phyloP scores from a whole-genome alignment of 169 alveolate genomes.

The Ichthyophthirius multifiliis region DNA sequence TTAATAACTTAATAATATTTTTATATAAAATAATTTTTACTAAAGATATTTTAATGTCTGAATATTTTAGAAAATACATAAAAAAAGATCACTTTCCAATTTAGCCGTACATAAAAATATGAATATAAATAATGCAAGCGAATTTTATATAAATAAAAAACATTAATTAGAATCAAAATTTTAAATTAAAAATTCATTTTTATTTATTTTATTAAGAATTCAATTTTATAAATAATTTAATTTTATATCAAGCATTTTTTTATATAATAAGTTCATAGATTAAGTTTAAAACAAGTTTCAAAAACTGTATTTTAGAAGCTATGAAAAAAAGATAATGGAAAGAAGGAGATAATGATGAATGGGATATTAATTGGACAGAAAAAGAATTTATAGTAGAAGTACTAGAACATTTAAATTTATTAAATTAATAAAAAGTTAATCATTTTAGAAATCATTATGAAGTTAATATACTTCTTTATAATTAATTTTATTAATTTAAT shows the following conservation, averaged over 20 bases:
- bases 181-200: no score
- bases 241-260: no score
- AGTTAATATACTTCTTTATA: no score
- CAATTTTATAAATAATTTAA: background rate
- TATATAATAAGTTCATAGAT: conserved; percentile 46
- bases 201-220: no score
- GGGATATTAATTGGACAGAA: conserved; percentile 94
- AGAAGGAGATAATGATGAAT: conserved; percentile 81
- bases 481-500: no score
- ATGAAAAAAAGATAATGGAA: conserved; percentile 87
- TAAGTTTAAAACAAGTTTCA: conserved; percentile 89
- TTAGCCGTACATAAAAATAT: conserved; percentile 61
- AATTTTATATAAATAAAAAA: no score
- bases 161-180: no score
- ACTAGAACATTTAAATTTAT: conserved; percentile 85
- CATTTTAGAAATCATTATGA: conserved; percentile 92
- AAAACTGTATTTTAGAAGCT: conserved; percentile 93
- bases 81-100: conserved; percentile 82
- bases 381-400: conserved; percentile 92
- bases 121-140: no score
- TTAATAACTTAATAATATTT: no score
- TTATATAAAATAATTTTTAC: no score
- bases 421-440: conserved; percentile 87
- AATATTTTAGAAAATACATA: conserved; percentile 70
- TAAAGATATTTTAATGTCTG: no score